Conservation (phyloP, 1,139 yeast species). For the Protomyces inouyei region DNA sequence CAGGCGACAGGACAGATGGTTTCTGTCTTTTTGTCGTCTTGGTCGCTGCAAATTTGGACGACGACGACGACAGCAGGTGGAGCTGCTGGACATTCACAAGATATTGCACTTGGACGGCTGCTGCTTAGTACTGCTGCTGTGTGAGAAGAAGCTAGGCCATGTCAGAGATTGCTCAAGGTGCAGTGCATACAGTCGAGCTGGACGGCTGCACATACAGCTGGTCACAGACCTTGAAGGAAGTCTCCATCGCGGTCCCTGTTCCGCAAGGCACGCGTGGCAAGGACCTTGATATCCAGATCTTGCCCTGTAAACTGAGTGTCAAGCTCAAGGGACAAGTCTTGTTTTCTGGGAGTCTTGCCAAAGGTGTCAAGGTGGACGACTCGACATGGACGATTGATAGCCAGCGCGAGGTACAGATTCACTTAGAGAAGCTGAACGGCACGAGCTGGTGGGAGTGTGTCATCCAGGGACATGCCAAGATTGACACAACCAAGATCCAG, state of each 20-base stretch:
- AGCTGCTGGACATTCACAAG: no score
- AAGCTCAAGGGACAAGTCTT: constrained; percentile 34
- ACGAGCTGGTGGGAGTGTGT: constrained; percentile 50
- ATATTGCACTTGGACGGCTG: no score
- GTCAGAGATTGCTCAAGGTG: background rate
- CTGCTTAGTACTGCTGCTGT: no score
- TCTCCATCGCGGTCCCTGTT: constrained; percentile 41
- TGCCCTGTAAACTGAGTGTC: constrained; percentile 36
- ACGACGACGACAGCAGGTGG: no score
- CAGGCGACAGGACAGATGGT: no score
- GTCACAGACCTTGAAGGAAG: constrained; percentile 45
- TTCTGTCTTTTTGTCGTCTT: no score
- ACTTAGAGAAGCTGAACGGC: constrained; percentile 42
- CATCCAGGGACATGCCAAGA: constrained; percentile 44
- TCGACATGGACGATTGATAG: constrained; percentile 47
- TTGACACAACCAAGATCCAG: constrained; percentile 43
- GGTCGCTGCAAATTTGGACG: no score
- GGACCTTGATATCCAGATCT: constrained; percentile 37
- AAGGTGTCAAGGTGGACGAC: constrained; percentile 39
- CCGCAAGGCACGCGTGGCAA: constrained; percentile 42
- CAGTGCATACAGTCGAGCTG: constrained; percentile 1
- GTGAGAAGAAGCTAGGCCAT: background rate
- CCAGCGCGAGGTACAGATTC: constrained; percentile 40
- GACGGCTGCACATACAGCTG: constrained; percentile 39
- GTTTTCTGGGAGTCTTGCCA: constrained; percentile 40